These are phyloP conservation scores for Ogataea nakhonphanomensis DNA, from an alignment of 805 yeast species.

Conservation along the genomic window DNA sequence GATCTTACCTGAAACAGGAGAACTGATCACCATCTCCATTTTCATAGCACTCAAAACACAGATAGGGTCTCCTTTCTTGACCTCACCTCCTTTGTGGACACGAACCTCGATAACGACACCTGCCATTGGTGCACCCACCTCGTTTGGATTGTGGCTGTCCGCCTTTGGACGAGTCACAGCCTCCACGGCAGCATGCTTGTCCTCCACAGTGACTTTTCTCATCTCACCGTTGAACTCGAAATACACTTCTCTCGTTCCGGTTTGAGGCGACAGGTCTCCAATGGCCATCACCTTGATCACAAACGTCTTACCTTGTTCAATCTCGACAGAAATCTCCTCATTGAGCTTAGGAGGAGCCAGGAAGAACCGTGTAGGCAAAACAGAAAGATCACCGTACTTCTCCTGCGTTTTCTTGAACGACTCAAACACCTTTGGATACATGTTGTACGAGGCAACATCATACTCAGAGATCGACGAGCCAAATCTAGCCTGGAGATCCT, in stretches of 20 bases:
- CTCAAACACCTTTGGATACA: constrained; percentile 98
- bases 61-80: constrained; percentile 93
- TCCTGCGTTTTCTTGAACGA: constrained; percentile 71
- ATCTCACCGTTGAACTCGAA: constrained; percentile 98
- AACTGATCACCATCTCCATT: constrained; percentile 98
- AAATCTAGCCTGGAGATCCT: constrained; percentile 72
- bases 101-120: constrained; percentile 96
- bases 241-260: constrained; percentile 94
- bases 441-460: constrained; percentile 92
- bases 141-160: constrained; percentile 78
- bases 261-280: constrained; percentile 79
- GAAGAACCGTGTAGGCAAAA: constrained; percentile 89
- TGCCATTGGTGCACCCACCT: constrained; percentile 98
- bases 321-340: constrained; percentile 84
- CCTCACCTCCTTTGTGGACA: constrained; percentile 80
- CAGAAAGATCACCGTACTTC: constrained; percentile 87
- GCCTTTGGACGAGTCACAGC: constrained; percentile 88
- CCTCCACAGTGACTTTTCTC: constrained; percentile 91
- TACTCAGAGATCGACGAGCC: constrained; percentile 72
- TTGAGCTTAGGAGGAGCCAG: constrained; percentile 82
- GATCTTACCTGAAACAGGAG: constrained; percentile 84
- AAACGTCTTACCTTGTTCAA: constrained; percentile 92
- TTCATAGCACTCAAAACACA: constrained; percentile 97
- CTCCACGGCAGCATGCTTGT: constrained; percentile 82
- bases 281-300: constrained; percentile 89